Base-by-base conservation (phyloP, 1,284 basidiomycete genomes). In the Puccinia horiana region DNA sequence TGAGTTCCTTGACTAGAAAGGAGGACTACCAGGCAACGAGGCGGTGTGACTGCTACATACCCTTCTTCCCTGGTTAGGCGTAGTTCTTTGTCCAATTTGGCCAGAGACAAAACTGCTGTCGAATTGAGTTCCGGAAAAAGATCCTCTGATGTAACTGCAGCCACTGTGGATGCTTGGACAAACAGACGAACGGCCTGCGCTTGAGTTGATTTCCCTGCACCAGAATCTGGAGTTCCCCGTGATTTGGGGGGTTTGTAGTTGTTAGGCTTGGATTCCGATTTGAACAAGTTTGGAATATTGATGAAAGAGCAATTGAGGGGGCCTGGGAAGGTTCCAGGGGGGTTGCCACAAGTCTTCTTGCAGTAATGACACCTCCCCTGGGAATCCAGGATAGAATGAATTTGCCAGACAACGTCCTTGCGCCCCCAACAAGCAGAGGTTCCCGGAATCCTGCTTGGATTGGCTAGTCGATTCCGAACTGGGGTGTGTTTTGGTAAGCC, bases 341-440 rank as follows among this genome's bases (percentile, higher is more conserved):
- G 9, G 37, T 37, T 74, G 69, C 69, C 69, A 32, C 69, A 72
- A 4, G 5, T 5, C n/a, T 52, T 54, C 26, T 74, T 74, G 70
- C 42, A 74, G 44, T 26, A 74, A 32, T 74, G 70, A 29, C 70
- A 74, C 42, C 32, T 29, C 12, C 70, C 70, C 32, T 52, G 44
- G 18, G 44, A 52, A 49, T 74, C 70, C 14, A 49, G 29, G 44
- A 35, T 49, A 18, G 73, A 14, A 14, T 56, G 73, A 26, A 75
- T 56, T 14, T 26, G 18, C 73, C 73, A 75, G 54, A 58, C 29
- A 12, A 29, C 26, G 9, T 75, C 49, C 26, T 35, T 20, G 32
- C 16, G 8, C n/a, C n/a, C n/a, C 12, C 16, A 18, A 4, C 8
- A 11, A 11, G 20, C 23, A 11, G 8, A n/a, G 44, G 44, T 8